Conservation (phyloP, 2,329 filamentous ascomycete species). For the Talaromyces sp. region DNA sequence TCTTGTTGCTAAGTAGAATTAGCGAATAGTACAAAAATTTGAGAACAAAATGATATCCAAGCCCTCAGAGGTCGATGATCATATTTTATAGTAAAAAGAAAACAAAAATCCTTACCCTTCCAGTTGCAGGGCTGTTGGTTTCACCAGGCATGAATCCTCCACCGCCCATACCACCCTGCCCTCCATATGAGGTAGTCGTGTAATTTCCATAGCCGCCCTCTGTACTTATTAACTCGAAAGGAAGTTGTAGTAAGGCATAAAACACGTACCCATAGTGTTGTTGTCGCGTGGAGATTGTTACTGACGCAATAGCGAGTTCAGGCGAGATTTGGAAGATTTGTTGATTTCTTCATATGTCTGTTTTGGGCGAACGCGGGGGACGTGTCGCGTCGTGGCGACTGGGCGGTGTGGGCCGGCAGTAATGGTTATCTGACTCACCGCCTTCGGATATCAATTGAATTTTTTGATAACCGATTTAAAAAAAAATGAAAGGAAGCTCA, state of each 20-base stretch:
- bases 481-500: neutral
- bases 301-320: neutral
- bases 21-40: neutral
- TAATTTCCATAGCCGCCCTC: constrained; percentile 43
- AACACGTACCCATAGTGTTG: constrained; percentile 24
- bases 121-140: constrained; percentile 44
- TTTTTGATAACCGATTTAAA: constrained; percentile 17
- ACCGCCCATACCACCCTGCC: constrained; percentile 48
- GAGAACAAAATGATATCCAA: neutral
- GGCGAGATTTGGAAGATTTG: neutral
- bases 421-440: constrained; percentile 21
- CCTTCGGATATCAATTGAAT: constrained; percentile 21
- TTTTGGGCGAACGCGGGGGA: constrained; percentile 26
- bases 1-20: constrained; percentile 64
- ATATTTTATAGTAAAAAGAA: neutral
- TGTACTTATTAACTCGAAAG: constrained; percentile 10
- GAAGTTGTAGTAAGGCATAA: neutral
- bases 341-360: constrained; percentile 30
- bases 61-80: neutral
- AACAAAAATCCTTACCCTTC: constrained; percentile 28
- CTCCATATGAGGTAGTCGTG: constrained; percentile 54
- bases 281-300: constrained; percentile 3
- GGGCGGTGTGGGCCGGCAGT: constrained; percentile 10
- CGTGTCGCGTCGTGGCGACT: constrained; percentile 36
- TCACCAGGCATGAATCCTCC: constrained; percentile 57